Base-by-base conservation (phyloP, 2,329 filamentous ascomycete genomes). In the Phyllosticta paracitricarpa region DNA sequence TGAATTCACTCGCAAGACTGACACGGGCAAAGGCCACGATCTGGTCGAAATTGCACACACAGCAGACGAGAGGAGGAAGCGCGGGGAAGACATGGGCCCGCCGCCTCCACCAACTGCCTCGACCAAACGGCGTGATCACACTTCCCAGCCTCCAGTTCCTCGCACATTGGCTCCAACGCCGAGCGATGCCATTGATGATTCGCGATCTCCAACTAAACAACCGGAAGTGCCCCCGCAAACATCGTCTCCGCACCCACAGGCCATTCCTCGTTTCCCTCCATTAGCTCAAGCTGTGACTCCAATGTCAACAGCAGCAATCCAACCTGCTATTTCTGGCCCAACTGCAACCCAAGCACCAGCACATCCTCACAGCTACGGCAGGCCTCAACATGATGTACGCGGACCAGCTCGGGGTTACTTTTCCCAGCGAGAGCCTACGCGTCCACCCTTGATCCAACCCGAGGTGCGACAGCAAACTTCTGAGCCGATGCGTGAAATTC, bases 31-130 rank as follows among this genome's bases (percentile, higher is more conserved):
- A 51, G 65, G 69, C 56, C 66, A 67, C 4, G 78, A 79, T 24
- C 71, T 80, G 3, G 71, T 76, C 57, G 68, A 73, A 52, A 66
- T 71, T 3, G 78, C 78, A 1, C 67, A 69, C n/a, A 68, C 73
- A 59, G 78, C 77, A 24, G 75, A 80, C 63, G 63, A 66, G 30
- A 71, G 73, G 61, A 73, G 75, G 25, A 69, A 73, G 26, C 70
- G 73, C 54, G 78, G 78, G 35, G 77, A 79, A 64, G 74, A 78
- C 61, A 65, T 78, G 51, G 78, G 78, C 9, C 73, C 77, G 57
- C 77, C 78, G 35, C 78, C 78, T 10, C 75, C 75, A n/a, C 78
- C 78, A 2, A 79, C 77, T 30, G 77, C 77, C 12, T 76, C 78
- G 57, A 66, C 68, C 53, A 80, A 79, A 67, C 72, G 78, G 64